phyloP scores from a whole-genome alignment of 2,329 filamentous ascomycete species.

The Fusarium lateritium region DNA sequence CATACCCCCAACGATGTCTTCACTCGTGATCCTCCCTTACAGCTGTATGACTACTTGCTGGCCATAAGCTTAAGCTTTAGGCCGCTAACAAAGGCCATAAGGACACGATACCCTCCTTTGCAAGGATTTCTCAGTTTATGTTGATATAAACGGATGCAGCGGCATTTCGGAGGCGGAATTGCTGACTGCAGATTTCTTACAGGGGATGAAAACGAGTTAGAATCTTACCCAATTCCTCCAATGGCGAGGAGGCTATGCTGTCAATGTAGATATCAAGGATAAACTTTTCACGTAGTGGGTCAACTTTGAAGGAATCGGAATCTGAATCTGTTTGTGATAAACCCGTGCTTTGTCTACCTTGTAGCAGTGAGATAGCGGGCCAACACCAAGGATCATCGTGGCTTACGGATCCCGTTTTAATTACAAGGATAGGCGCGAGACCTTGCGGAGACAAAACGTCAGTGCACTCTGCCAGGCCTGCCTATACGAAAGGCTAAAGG shows the following conservation, averaged over 20 bases:
- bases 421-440: neutral
- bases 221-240: neutral
- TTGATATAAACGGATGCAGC: neutral
- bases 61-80: no score
- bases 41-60: no score
- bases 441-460: neutral
- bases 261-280: neutral
- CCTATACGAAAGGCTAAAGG: neutral
- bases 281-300: neutral
- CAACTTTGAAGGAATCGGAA: neutral
- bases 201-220: neutral
- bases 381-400: slow-evolving; percentile 5
- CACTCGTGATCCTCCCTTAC: neutral
- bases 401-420: neutral
- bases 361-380: slow-evolving; percentile 1
- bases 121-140: neutral
- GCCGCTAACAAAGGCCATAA: neutral
- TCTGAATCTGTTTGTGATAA: neutral
- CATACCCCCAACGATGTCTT: neutral
- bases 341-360: neutral
- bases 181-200: slow-evolving; percentile 1
- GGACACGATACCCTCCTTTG: no score
- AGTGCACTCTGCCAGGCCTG: neutral
- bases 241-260: neutral
- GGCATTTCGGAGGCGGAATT: neutral